These are phyloP conservation scores for Penicillium nordicum DNA, from an alignment of 2,329 filamentous ascomycete genomes.

Conservation along the genomic window DNA sequence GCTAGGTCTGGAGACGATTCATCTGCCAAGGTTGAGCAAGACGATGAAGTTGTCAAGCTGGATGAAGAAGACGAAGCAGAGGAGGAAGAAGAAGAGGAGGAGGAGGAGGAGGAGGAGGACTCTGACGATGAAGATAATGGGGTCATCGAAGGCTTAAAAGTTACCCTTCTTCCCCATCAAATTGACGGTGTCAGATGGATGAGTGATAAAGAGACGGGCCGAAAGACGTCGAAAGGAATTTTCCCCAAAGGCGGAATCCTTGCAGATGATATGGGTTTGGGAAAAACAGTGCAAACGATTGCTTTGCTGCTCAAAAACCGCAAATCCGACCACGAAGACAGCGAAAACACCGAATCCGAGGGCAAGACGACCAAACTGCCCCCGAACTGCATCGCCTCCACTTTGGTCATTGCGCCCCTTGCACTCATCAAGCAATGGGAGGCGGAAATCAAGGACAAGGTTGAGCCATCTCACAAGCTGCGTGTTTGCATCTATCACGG, in stretches of 20 bases:
- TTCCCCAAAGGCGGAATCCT: conserved; percentile 91
- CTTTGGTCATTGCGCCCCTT: conserved; percentile 86
- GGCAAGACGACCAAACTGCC: conserved; percentile 61
- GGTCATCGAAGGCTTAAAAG: conserved; percentile 73
- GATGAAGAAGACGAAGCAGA: conserved; percentile 38
- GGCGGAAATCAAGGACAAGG: conserved; percentile 80
- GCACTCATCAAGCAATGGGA: conserved; percentile 98
- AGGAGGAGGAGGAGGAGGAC: conserved; percentile 47
- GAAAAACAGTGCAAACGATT: conserved; percentile 93
- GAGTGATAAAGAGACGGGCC: conserved; percentile 84
- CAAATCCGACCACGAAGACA: conserved; percentile 55
- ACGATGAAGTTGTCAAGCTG: conserved; percentile 21
- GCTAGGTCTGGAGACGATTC: conserved; percentile 41
- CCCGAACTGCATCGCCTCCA: conserved; percentile 68
- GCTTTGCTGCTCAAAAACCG: conserved; percentile 81
- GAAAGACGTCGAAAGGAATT: conserved; percentile 71
- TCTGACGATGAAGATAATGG: conserved; percentile 58
- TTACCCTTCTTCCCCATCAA: conserved; percentile 89
- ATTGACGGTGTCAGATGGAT: conserved; percentile 94
- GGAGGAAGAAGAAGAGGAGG: conserved; percentile 32
- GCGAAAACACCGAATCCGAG: conserved; percentile 34
- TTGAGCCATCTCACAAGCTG: conserved; percentile 65
- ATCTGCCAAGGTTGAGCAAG: conserved; percentile 63
- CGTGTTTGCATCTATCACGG: conserved; percentile 90
- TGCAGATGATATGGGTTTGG: conserved; percentile 92